phyloP scores from a whole-genome alignment of 805 yeast species.

The Schizosaccharomyces osmophilus region DNA sequence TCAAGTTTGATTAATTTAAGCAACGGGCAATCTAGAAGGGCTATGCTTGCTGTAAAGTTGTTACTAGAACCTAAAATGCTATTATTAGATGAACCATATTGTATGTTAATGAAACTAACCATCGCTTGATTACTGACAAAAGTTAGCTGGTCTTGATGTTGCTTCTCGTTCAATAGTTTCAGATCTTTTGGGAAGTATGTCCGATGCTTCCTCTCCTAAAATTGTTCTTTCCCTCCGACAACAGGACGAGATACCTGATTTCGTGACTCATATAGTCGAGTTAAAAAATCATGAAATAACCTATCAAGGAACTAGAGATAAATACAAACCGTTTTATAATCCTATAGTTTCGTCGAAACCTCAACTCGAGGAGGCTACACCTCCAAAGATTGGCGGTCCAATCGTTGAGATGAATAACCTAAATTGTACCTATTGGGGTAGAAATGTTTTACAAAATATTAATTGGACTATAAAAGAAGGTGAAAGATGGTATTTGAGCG shows the following conservation, averaged over 20 bases:
- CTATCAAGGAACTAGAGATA: not conserved
- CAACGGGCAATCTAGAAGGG: slow-evolving; percentile 84
- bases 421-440: not conserved
- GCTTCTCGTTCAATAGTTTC: not conserved
- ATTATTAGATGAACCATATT: slow-evolving; percentile 12
- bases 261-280: not conserved
- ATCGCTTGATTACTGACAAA: not conserved
- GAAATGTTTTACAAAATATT: not conserved
- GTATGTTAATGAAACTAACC: not conserved
- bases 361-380: not conserved
- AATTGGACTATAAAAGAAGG: slow-evolving; percentile 1
- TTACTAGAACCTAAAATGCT: slow-evolving; percentile 39
- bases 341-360: not conserved
- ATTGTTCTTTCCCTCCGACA: not conserved
- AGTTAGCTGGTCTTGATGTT: not conserved
- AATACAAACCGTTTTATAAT: not conserved
- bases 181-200: not conserved
- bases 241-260: slow-evolving; percentile 1
- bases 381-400: not conserved
- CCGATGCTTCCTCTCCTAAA: not conserved
- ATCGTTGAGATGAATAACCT: not conserved
- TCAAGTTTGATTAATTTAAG: slow-evolving; percentile 34
- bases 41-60: slow-evolving; percentile 57
- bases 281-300: not conserved
- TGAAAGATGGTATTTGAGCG: not conserved